These are phyloP conservation scores for Puccinia triticina DNA, from an alignment of 1,284 basidiomycete genomes.

Conservation along the genomic window DNA sequence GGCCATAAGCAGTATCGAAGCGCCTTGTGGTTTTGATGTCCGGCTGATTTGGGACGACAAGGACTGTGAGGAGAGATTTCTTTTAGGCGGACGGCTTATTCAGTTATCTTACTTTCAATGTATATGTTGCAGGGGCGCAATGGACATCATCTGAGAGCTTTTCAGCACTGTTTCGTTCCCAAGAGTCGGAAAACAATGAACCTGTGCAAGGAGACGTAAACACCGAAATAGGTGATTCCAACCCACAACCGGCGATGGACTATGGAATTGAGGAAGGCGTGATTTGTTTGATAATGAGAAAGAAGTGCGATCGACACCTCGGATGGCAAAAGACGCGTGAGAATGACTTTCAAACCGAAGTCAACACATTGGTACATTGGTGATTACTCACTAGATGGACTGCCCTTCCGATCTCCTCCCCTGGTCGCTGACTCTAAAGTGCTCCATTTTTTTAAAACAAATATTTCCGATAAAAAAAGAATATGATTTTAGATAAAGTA, in stretches of 20 bases:
- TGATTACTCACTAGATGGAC: slow-evolving; percentile 11
- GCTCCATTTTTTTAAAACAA: background rate
- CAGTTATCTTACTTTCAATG: background rate
- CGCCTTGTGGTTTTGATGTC: slow-evolving; percentile 49
- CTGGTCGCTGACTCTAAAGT: background rate
- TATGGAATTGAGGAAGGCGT: slow-evolving; percentile 39
- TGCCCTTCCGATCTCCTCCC: background rate
- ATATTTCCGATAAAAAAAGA: background rate
- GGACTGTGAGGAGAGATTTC: slow-evolving; percentile 33
- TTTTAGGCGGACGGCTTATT: background rate
- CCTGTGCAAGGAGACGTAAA: background rate
- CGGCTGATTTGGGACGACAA: slow-evolving; percentile 50
- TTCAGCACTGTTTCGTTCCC: background rate
- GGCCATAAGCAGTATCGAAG: slow-evolving; percentile 43
- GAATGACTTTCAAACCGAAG: slow-evolving; percentile 49
- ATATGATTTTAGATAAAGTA: slow-evolving; percentile 12
- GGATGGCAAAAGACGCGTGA: slow-evolving; percentile 50
- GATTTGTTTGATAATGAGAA: slow-evolving; percentile 49
- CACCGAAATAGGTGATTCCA: background rate
- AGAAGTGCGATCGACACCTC: slow-evolving; percentile 47
- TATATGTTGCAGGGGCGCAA: slow-evolving; percentile 24
- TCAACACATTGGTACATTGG: slow-evolving; percentile 39
- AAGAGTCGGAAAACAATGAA: background rate
- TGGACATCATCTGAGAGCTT: slow-evolving; percentile 44
- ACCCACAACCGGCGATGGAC: slow-evolving; percentile 2